Base-by-base conservation (phyloP, 306 rosid genomes). In the Pachyrhizus erosus region DNA sequence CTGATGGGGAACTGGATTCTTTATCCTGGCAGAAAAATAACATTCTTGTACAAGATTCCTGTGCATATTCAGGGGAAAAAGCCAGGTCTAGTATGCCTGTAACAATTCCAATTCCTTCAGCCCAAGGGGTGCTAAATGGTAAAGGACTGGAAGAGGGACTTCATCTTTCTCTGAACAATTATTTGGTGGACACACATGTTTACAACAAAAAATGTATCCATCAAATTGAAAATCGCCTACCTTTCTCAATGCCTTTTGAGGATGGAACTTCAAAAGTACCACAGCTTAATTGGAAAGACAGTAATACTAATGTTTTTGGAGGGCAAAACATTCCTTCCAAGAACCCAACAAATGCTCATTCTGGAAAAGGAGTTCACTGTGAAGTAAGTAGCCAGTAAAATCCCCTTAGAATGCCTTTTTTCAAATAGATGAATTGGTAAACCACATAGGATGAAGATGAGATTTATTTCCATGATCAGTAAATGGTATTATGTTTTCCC, bases 151-250 rank as follows among this genome's bases (percentile, higher is more conserved):
- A 84, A 70, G 89, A 89, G 75, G 94, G 91, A 67, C 82, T 83
- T 82, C 88, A 84, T 81, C 92, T 89, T 92, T 92, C 98, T 79
- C 85, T 91, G 33, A 87, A 91, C 64, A 88, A 84, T 89, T 83
- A 62, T 80, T 61, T 82, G 83, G 83, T 82, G 83, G 84, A 85
- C 61, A 60, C 83, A 60, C 79, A 85, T 49, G 89, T 82, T 85
- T 90, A 70, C 87, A 89, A 79, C 89, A 78, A 67, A 67, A 89
- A 83, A 61, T 76, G 66, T 76, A 74, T 82, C 90, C 90, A 83
- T 80, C 92, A 83, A 80, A 75, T 70, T 46, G 89, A 87, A 82
- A 90, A 84, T 75, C 87, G 74, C 46, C 84, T 67, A 45, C 81
- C 87, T 79, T 77, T 88, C 69, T 81, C 91, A 78, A 52, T 75